Conservation (phyloP, 2,329 filamentous ascomycete species). For the Colletotrichum aenigma region DNA sequence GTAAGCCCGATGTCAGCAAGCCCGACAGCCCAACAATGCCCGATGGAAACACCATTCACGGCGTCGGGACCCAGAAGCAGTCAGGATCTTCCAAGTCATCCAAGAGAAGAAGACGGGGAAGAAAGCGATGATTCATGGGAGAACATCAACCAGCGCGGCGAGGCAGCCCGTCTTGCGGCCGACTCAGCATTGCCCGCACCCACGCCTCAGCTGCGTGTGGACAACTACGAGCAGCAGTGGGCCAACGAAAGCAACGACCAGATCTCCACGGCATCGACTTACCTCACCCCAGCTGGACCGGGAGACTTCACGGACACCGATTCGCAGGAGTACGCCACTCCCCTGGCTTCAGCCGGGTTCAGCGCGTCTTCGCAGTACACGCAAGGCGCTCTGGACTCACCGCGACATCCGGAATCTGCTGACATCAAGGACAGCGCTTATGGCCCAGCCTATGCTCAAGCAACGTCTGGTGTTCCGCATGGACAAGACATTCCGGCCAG, state of each 20-base stretch:
- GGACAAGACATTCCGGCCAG: neutral
- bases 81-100: constrained; percentile 10
- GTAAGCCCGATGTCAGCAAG: neutral
- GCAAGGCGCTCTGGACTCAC: neutral
- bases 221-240: constrained; percentile 10
- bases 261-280: constrained; percentile 1
- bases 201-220: constrained; percentile 1
- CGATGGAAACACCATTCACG: neutral
- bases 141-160: constrained; percentile 2
- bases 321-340: constrained; percentile 14
- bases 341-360: constrained; percentile 10
- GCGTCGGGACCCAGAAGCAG: neutral
- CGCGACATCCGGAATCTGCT: neutral
- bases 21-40: neutral
- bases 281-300: neutral
- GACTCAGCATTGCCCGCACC: neutral
- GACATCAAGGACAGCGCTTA: neutral
- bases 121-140: constrained; percentile 22
- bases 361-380: constrained; percentile 10
- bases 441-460: neutral
- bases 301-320: constrained; percentile 17
- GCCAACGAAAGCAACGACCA: constrained; percentile 10
- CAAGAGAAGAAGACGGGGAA: constrained; percentile 16
- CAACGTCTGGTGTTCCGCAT: neutral
- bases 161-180: neutral